Percentiles rank a stretch among this genome's conserved stretches.
Conservation (phyloP, 305 asterid genomes). For the Fraxinus dipetala region DNA sequence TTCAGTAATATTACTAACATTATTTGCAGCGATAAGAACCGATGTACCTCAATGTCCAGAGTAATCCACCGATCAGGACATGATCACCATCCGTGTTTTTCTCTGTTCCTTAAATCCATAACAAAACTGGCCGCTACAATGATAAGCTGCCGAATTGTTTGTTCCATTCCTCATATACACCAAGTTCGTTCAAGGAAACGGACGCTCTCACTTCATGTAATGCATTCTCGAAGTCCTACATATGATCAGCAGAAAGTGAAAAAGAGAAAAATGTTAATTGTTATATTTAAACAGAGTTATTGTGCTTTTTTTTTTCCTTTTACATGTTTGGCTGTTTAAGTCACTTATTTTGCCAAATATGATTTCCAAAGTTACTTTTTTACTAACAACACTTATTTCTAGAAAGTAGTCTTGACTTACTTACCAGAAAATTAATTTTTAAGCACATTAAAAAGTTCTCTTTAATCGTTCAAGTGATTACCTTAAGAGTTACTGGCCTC, state of each 20-base stretch:
- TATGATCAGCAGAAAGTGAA: slow-evolving; percentile 15
- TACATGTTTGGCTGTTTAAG: neutral
- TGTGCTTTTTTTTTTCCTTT: neutral
- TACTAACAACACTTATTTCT: neutral
- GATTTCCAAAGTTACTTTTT: neutral
- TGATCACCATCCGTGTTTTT: neutral
- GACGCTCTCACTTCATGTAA: slow-evolving; percentile 94
- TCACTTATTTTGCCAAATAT: neutral
- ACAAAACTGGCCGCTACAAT: slow-evolving; percentile 35
- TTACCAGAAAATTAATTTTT: neutral
- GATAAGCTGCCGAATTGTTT: slow-evolving; percentile 89
- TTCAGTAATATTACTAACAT: slow-evolving; percentile 3
- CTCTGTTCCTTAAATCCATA: neutral
- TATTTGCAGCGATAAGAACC: neutral
- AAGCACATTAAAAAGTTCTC: neutral
- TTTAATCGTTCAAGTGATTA: slow-evolving; percentile 21
- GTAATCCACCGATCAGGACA: neutral
- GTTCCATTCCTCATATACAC: slow-evolving; percentile 83
- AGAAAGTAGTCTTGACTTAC: neutral
- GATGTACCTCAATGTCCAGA: neutral
- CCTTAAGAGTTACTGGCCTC: slow-evolving; percentile 79
- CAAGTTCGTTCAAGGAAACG: slow-evolving; percentile 78
- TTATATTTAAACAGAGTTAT: neutral
- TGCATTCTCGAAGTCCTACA: slow-evolving; percentile 81
- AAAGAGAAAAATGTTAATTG: neutral